phyloP scores from a whole-genome alignment of 495 filamentous ascomycete genomes.

The Corynascus novoguineensis region DNA sequence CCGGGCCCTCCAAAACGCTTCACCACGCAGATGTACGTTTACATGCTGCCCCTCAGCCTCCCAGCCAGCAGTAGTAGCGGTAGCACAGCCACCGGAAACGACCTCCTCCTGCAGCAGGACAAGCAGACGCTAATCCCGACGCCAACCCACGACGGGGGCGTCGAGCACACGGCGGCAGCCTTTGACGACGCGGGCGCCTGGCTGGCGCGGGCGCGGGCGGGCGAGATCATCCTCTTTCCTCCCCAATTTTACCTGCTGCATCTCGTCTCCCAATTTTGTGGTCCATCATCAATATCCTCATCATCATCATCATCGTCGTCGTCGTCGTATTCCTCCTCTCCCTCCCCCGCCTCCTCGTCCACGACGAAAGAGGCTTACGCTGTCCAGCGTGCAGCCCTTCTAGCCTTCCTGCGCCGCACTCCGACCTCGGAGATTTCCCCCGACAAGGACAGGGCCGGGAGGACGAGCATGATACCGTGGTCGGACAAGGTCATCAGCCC shows the following conservation, averaged over 20 bases:
- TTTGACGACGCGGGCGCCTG: slow-evolving; percentile 67
- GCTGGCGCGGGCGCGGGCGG: slow-evolving; percentile 54
- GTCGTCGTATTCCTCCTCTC: neutral
- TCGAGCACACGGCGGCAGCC: slow-evolving; percentile 76
- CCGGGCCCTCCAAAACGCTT: slow-evolving; percentile 64
- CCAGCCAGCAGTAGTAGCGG: neutral
- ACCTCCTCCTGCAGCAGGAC: neutral
- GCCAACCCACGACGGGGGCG: slow-evolving; percentile 74
- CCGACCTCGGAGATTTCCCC: slow-evolving; percentile 15
- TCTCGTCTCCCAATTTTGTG: slow-evolving; percentile 57
- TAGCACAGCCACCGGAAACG: no score
- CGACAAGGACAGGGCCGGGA: neutral
- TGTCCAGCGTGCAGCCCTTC: slow-evolving; percentile 50
- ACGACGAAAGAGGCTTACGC: slow-evolving; percentile 34
- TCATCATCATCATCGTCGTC: neutral
- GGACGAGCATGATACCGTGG: slow-evolving; percentile 52
- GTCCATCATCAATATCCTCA: slow-evolving; percentile 26
- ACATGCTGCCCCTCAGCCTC: slow-evolving; percentile 67
- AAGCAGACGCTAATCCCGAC: slow-evolving; percentile 44
- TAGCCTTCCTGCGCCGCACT: slow-evolving; percentile 49
- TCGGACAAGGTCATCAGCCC: slow-evolving; percentile 74
- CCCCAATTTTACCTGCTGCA: slow-evolving; percentile 80
- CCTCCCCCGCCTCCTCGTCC: slow-evolving; percentile 18
- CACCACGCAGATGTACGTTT: slow-evolving; percentile 93
- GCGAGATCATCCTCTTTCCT: slow-evolving; percentile 79